Evolutionary conservation across 106 monocot genomes (phyloP), one percentile per base, ranked within the genome.

Genomic region (Dioscorea dumetorum): DNA sequence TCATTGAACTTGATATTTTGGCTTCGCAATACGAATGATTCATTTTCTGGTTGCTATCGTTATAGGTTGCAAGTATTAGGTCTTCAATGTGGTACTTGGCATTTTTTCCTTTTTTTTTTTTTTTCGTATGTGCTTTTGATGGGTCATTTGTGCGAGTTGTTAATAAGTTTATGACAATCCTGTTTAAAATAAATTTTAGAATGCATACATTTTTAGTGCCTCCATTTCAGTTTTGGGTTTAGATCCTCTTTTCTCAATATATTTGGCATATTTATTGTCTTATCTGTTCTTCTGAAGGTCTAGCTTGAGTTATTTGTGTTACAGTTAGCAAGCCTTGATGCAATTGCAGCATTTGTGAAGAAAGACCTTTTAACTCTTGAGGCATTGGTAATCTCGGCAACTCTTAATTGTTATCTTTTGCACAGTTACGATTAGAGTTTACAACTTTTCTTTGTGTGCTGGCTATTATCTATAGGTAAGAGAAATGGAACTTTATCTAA

Each of bases 401-500:
- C 7, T 50, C 4, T 33, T 61, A 20, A 16, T 50, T 41, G 33
- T 49, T 8, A 64, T 33, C 52, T 22, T 69, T 15, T 31, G 41
- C 11, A 33, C 16, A 14, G 1, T 19, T 63, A 18, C 2, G 17
- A 34, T 16, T 34, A 9, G 33, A 16, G 33, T 63, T 17, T 6
- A 41, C 41, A 41, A 10, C 41, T 66, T 56, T 56, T 68, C 14
- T 31, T 35, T 32, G 14, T 66, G 12, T 72, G 23, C 4, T 63
- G 41, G 67, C 20, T 52, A 62, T 65, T 66, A 12, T 20, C 0
- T 64, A 58, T 64, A 95, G 91, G 91, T 88, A 50, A 85, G 70
- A 73, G 88, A 86, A 64, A 82, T 88, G 86, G 91, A 88, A 52
- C 79, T 83, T 52, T 88, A 91, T 71, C 66, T 95, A 66, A 86